These are phyloP conservation scores for Colletotrichum sojae DNA, from an alignment of 2,329 filamentous ascomycete species.

Conservation along the genomic window DNA sequence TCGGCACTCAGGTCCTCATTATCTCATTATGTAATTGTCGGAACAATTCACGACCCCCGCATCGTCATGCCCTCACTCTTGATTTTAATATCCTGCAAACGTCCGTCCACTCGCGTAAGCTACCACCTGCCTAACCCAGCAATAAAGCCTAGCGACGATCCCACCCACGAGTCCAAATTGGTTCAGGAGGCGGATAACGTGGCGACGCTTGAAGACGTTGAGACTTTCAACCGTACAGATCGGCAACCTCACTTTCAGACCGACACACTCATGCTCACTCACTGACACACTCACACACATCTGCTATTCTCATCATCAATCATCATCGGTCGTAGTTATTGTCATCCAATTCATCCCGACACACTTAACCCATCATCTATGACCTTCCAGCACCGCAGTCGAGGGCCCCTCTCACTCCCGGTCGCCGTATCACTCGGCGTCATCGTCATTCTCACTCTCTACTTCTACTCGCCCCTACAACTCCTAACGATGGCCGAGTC, in stretches of 20 bases:
- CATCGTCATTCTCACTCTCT: conserved; percentile 13
- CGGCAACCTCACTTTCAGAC: too few species aligned
- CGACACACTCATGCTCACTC: too few species aligned
- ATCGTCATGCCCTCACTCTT: conserved; percentile 3
- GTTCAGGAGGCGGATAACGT: too few species aligned
- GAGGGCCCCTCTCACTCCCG: conserved; percentile 15
- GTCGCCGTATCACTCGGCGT: conserved; percentile 14
- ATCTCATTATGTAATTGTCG: too few species aligned
- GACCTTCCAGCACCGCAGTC: conserved; percentile 12
- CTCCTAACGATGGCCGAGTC: conserved; percentile 7
- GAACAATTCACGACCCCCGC: neutral
- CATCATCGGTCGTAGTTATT: neutral
- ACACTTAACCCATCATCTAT: conserved; percentile 1
- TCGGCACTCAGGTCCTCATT: neutral
- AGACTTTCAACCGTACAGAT: too few species aligned
- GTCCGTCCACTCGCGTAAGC: conserved; percentile 1
- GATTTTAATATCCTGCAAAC: conserved; percentile 13
- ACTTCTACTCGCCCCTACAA: conserved; percentile 1
- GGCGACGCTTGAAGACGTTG: too few species aligned
- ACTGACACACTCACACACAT: too few species aligned
- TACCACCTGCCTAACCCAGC: conserved; percentile 9
- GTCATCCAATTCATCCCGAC: neutral
- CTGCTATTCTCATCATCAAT: too few species aligned
- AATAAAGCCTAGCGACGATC: too few species aligned
- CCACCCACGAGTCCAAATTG: too few species aligned